Conservation (phyloP, 331 rosid species). For the Prunus yedoensis region DNA sequence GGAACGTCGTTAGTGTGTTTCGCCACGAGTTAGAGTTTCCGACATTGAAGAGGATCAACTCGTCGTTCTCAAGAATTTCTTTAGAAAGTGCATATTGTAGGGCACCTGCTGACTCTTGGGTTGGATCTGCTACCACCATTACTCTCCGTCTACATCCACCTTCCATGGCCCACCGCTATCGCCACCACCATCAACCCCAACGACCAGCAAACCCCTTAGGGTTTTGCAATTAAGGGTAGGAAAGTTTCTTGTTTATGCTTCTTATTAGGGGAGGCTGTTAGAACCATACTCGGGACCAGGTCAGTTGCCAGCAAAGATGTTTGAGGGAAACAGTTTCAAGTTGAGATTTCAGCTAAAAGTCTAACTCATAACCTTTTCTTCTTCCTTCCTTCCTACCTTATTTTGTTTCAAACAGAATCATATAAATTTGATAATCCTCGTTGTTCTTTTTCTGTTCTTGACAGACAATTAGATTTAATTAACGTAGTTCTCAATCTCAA, state of each 20-base stretch:
- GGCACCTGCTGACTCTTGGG: slow-evolving; percentile 69
- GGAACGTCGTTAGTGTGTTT: slow-evolving; percentile 45
- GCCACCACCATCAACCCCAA: slow-evolving; percentile 2
- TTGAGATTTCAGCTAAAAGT: background rate
- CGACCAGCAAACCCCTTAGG: background rate
- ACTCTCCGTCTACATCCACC: slow-evolving; percentile 33
- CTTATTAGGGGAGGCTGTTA: slow-evolving; percentile 9
- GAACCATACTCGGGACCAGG: slow-evolving; percentile 5
- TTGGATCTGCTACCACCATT: slow-evolving; percentile 76
- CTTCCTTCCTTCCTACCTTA: background rate
- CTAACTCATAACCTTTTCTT: background rate
- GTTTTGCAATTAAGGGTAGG: slow-evolving; percentile 6
- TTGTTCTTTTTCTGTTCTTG: background rate
- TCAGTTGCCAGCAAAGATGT: slow-evolving; percentile 4
- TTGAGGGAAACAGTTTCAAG: background rate
- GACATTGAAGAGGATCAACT: slow-evolving; percentile 62
- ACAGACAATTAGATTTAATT: background rate
- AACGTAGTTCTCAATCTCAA: background rate
- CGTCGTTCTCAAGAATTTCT: slow-evolving; percentile 57
- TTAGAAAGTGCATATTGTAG: slow-evolving; percentile 66
- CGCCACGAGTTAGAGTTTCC: slow-evolving; percentile 54
- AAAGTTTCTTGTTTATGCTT: background rate
- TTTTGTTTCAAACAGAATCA: background rate
- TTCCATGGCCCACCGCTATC: slow-evolving; percentile 16
- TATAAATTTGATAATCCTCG: background rate